Evolutionary conservation across 108 stramenopile species (phyloP).

Genomic region (Nitzschia inconspicua): DNA sequence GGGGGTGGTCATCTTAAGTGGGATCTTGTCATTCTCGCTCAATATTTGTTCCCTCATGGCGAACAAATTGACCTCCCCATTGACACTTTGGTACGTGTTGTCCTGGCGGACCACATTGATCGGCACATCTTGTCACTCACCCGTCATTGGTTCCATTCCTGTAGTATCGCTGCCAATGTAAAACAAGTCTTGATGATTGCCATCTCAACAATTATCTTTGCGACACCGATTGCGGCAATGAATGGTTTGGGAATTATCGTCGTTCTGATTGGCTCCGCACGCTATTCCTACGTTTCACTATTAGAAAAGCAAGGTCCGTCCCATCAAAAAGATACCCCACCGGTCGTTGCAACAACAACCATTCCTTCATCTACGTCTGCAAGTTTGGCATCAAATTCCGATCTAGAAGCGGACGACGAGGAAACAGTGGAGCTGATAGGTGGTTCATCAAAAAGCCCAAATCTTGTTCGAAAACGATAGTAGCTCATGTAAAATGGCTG

Average conservation of each 20-base stretch:
- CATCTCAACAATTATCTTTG: slow-evolving; percentile 52
- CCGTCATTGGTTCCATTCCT: background rate
- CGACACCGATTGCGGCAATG: slow-evolving; percentile 40
- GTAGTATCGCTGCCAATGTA: slow-evolving; percentile 78
- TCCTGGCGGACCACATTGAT: background rate
- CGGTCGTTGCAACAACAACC: background rate
- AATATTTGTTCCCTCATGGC: slow-evolving; percentile 82
- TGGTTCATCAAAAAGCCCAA: background rate
- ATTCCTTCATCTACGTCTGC: background rate
- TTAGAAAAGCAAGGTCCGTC: slow-evolving; percentile 48
- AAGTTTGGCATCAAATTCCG: background rate
- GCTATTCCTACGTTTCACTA: slow-evolving; percentile 73
- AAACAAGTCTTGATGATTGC: slow-evolving; percentile 84
- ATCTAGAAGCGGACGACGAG: background rate
- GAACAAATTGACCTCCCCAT: slow-evolving; percentile 82
- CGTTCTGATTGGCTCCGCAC: slow-evolving; percentile 65
- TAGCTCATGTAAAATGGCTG: too few species aligned
- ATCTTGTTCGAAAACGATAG: slow-evolving; percentile 8
- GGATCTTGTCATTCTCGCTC: slow-evolving; percentile 69
- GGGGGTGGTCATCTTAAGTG: slow-evolving; percentile 47
- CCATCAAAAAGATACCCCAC: background rate
- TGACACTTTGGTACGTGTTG: slow-evolving; percentile 59
- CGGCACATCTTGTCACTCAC: background rate
- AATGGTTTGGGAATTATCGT: slow-evolving; percentile 70
- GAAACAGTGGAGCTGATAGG: slow-evolving; percentile 3